phyloP scores from a whole-genome alignment of 2,329 filamentous ascomycete genomes.

The Chaetothyriales sp. region DNA sequence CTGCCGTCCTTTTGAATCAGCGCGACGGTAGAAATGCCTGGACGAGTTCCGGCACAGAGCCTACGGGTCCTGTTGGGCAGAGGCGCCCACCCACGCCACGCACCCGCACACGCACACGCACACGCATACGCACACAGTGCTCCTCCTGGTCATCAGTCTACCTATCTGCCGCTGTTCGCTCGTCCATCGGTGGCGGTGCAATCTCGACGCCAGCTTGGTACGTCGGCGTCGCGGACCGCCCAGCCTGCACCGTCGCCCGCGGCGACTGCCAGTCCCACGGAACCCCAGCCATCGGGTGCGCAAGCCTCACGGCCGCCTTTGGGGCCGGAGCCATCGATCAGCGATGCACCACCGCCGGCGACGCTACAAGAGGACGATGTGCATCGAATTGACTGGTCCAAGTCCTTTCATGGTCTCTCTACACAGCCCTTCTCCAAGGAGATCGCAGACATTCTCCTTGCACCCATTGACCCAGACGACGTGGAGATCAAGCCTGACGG shows the following conservation, averaged over 20 bases:
- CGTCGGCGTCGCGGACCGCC: constrained; percentile 6
- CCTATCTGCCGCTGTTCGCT: not conserved
- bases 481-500: constrained; percentile 97
- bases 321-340: constrained; percentile 32
- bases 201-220: constrained; percentile 13
- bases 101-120: too few species aligned
- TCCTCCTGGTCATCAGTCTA: not conserved
- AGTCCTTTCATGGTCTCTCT: constrained; percentile 68
- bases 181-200: not conserved
- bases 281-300: constrained; percentile 5
- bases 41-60: not conserved
- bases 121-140: too few species aligned
- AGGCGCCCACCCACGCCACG: too few species aligned
- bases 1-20: not conserved
- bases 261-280: constrained; percentile 1
- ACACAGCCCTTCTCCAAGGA: constrained; percentile 56
- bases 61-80: too few species aligned
- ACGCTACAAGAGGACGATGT: constrained; percentile 32
- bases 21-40: not conserved
- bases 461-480: constrained; percentile 55
- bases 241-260: constrained; percentile 3
- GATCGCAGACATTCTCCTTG: constrained; percentile 53
- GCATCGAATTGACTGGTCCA: constrained; percentile 60
- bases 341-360: not conserved
- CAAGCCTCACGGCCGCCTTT: constrained; percentile 5